Percentiles rank a stretch among this genome's conserved stretches.
These are phyloP conservation scores for Aphanocladium album DNA, from an alignment of 2,329 filamentous ascomycete genomes.

Conservation along the genomic window DNA sequence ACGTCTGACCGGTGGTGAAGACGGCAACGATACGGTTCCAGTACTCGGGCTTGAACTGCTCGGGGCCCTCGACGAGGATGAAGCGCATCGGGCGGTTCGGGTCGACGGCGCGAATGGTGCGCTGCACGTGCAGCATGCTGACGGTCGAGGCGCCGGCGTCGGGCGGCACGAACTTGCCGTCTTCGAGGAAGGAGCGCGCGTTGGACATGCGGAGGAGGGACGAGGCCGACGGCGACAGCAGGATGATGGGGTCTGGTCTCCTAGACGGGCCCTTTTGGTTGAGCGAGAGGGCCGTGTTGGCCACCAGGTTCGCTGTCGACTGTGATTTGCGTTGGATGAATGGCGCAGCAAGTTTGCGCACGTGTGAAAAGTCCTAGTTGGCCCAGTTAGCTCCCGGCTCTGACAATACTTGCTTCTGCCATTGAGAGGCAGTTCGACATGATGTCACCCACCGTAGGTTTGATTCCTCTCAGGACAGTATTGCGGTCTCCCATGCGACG, in stretches of 20 bases:
- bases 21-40: constrained; percentile 94
- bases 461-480: constrained; percentile 77
- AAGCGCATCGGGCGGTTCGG: constrained; percentile 75
- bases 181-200: constrained; percentile 87
- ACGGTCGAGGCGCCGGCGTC: constrained; percentile 63
- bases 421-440: not conserved
- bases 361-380: constrained; percentile 81
- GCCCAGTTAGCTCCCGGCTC: constrained; percentile 7
- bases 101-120: constrained; percentile 67
- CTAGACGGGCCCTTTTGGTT: constrained; percentile 49
- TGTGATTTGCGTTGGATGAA: constrained; percentile 64
- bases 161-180: constrained; percentile 73
- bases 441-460: constrained; percentile 65
- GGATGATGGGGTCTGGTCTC: constrained; percentile 79
- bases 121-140: constrained; percentile 82
- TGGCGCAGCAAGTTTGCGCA: constrained; percentile 76
- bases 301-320: constrained; percentile 33
- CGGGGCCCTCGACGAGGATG: constrained; percentile 87
- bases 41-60: constrained; percentile 97
- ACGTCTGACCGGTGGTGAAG: constrained; percentile 94
- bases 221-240: constrained; percentile 92
- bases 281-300: constrained; percentile 44
- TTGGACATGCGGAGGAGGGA: constrained; percentile 93
- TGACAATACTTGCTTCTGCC: not conserved
- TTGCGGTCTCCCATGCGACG: constrained; percentile 91